Evolutionary conservation across 2,329 filamentous ascomycete genomes (phyloP).

Genomic region (Clarireedia hainanense): DNA sequence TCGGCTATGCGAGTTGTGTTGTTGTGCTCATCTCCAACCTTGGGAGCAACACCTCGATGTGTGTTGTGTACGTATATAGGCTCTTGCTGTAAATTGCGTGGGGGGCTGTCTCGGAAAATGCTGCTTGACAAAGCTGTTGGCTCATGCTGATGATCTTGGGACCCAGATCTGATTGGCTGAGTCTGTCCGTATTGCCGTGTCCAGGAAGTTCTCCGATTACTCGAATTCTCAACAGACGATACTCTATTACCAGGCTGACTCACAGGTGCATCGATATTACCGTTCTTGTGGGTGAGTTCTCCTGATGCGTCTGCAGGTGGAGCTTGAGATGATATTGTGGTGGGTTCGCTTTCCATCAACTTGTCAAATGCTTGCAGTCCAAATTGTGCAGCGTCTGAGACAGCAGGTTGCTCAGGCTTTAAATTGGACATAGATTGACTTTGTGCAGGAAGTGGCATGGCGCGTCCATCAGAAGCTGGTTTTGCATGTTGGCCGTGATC

Average conservation of each 20-base stretch:
- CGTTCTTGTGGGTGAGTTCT: background rate
- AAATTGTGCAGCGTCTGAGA: background rate
- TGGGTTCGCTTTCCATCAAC: background rate
- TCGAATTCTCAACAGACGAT: background rate
- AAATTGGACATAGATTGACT: background rate
- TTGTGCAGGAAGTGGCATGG: background rate
- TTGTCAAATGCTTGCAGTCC: background rate
- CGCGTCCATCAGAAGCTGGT: background rate
- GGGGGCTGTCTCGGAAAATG: background rate
- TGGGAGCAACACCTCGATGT: background rate
- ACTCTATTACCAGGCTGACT: background rate
- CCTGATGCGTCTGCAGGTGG: background rate
- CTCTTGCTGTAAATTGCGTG: background rate
- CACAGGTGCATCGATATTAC: background rate
- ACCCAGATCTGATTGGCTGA: background rate
- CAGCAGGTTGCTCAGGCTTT: background rate
- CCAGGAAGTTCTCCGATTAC: background rate
- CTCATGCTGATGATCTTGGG: background rate
- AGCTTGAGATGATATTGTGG: background rate
- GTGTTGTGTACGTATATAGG: conserved; percentile 10
- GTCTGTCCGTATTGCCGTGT: background rate
- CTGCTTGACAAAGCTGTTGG: background rate
- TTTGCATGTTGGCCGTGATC: background rate
- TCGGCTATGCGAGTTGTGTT: background rate
- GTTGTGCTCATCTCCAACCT: background rate